phyloP scores from a whole-genome alignment of 2,329 filamentous ascomycete genomes.

The Penicillium italicum region DNA sequence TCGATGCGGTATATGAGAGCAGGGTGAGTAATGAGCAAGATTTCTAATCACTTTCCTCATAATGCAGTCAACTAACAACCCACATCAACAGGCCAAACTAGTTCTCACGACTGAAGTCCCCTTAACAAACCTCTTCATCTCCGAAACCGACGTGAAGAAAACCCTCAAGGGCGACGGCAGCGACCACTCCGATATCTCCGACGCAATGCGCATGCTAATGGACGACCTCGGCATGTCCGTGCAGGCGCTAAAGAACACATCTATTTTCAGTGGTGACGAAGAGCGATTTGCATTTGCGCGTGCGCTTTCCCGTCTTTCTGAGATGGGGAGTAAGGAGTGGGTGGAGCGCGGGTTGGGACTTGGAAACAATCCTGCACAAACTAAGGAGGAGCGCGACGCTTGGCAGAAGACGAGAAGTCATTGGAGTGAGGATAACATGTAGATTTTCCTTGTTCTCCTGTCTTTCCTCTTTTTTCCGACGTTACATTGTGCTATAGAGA shows the following conservation, averaged over 20 bases:
- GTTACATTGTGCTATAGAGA: neutral
- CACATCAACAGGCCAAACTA: constrained; percentile 68
- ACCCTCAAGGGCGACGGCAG: constrained; percentile 49
- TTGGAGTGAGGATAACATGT: constrained; percentile 51
- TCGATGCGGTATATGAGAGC: constrained; percentile 90
- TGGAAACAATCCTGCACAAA: constrained; percentile 44
- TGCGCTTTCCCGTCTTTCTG: constrained; percentile 74
- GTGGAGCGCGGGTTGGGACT: constrained; percentile 69
- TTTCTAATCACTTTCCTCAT: neutral
- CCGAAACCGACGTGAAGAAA: constrained; percentile 63
- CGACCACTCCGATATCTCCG: constrained; percentile 55
- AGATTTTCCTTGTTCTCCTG: neutral
- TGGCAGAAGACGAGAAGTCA: constrained; percentile 49
- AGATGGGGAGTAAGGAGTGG: constrained; percentile 96
- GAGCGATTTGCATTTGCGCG: constrained; percentile 94
- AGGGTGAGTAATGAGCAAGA: constrained; percentile 40
- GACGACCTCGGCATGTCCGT: constrained; percentile 85
- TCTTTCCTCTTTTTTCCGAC: neutral
- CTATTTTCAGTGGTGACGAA: constrained; percentile 89
- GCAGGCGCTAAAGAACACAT: constrained; percentile 76
- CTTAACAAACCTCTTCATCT: constrained; percentile 79
- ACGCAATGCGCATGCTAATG: constrained; percentile 75
- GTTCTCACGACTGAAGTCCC: constrained; percentile 88
- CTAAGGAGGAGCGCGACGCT: constrained; percentile 45
- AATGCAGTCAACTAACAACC: neutral